phyloP scores from a whole-genome alignment of 306 rosid species.

The Medicago truncatula region MtrunA17r5.0-ANR NC_053042.1:2603001-2603500 shows the following conservation, averaged over 20 bases:
- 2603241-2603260: constrained; percentile 73
- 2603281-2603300: constrained; percentile 79
- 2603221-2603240: constrained; percentile 68
- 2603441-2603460: constrained; percentile 65
- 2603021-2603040: constrained; percentile 46
- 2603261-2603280: constrained; percentile 81
- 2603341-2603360: constrained; percentile 63
- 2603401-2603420: constrained; percentile 54
- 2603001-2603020: constrained; percentile 6
- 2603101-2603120: constrained; percentile 55
- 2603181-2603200: constrained; percentile 49
- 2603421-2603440: constrained; percentile 65
- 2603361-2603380: constrained; percentile 60
- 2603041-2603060: constrained; percentile 69
- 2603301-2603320: constrained; percentile 81
- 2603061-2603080: constrained; percentile 73
- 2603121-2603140: constrained; percentile 32
- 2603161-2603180: constrained; percentile 24
- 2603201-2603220: constrained; percentile 54
- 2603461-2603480: constrained; percentile 84
- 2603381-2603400: constrained; percentile 64
- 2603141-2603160: not conserved
- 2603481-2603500: constrained; percentile 65
- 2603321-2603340: constrained; percentile 66
- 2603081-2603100: constrained; percentile 67